Base-by-base conservation (phyloP, 768 basidiomycete genomes). In the Tremella fuciformis region DNA sequence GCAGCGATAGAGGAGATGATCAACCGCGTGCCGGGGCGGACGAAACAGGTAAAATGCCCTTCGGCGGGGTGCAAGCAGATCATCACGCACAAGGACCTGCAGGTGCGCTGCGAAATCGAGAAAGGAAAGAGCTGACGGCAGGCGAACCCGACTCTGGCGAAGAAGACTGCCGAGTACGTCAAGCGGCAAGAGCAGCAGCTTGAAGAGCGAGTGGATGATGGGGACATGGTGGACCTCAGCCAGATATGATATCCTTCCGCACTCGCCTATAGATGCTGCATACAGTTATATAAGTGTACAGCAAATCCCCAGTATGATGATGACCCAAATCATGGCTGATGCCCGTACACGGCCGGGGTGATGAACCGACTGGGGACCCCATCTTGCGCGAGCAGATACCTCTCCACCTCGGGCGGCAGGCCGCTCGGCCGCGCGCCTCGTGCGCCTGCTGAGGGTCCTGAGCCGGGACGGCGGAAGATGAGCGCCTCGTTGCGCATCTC, bases 1-100 rank as follows among this genome's bases (percentile, higher is more conserved):
- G 82, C 77, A 47, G 85, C 89, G 1, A 88, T 97, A 61, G 75
- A 76, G 42, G 84, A 84, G 2, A 85, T 84, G 67, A 83, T 93
- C 67, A 56, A 47, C 21, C 59, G 38, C 18, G 34, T 29, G 13
- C 51, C 16, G 46, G 29, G 46, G 19, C 53, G 52, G 19, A 6
- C 29, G 29, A 24, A 29, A 37, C 24, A 34, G 2, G 55, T 63
- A 16, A 66, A 63, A 47, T 79, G 78, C 59, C 78, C 78, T 13
- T 67, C 75, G 3, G 71, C 67, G 34, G 75, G 70, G 1, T 79
- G 78, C 57, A 55, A 58, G 24, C 54, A 57, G 41, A 48, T 46
- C 13, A 53, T 79, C 22, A 26, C 37, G 3, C 53, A 50, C 63
- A 64, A 11, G 63, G 74, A 62, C 67, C 56, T 58, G 57, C 64